Percentiles rank a stretch among this genome's conserved stretches.
These are phyloP conservation scores for Chalaropsis thielavioides DNA, from an alignment of 2,329 filamentous ascomycete species.

Conservation along the genomic window DNA sequence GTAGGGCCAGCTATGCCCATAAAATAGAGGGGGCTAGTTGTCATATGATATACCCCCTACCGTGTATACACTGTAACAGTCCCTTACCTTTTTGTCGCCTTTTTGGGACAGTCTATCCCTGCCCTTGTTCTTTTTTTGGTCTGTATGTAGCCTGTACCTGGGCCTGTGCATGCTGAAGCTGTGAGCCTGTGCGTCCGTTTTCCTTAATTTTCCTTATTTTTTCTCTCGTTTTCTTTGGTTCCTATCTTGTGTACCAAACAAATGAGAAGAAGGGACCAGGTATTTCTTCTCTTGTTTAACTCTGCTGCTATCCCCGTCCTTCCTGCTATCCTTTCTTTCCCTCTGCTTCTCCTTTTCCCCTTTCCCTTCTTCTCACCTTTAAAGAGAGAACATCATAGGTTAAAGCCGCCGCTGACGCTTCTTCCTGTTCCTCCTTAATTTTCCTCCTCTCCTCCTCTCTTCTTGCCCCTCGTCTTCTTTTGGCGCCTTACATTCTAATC, in stretches of 20 bases:
- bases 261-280: not conserved
- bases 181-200: not conserved
- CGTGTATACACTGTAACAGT: no score
- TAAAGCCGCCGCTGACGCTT: slow-evolving; percentile 32
- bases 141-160: slow-evolving; percentile 4
- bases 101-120: not conserved
- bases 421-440: slow-evolving; percentile 27
- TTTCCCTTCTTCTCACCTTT: not conserved
- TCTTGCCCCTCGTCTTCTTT: slow-evolving; percentile 21
- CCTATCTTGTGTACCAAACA: not conserved
- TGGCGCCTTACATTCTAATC: slow-evolving; percentile 23
- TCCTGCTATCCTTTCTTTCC: slow-evolving; percentile 7
- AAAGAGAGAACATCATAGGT: slow-evolving; percentile 36
- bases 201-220: no score
- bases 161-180: not conserved
- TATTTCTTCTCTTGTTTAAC: not conserved
- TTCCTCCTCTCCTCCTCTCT: slow-evolving; percentile 32
- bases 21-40: no score
- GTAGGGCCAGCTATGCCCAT: no score
- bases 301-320: slow-evolving; percentile 1
- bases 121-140: slow-evolving; percentile 2
- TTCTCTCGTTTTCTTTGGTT: not conserved
- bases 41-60: no score
- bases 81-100: slow-evolving; percentile 2
- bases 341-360: slow-evolving; percentile 14